Conservation (phyloP, 495 filamentous ascomycete genomes). For the Alectoria sarmentosa region DNA sequence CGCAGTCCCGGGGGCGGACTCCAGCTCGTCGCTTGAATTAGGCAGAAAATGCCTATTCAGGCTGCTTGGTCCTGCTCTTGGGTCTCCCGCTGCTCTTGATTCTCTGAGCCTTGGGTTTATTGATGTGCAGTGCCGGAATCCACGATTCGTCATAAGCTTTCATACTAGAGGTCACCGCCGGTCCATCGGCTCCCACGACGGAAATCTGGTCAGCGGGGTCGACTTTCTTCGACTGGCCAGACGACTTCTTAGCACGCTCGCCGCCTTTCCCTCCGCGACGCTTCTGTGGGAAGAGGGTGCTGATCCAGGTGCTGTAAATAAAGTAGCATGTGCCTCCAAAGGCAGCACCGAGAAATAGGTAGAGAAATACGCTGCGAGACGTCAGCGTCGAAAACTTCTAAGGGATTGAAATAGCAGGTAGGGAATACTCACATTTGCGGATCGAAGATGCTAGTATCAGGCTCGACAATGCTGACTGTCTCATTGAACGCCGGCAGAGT, state of each 20-base stretch:
- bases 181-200: constrained; percentile 61
- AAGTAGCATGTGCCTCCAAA: constrained; percentile 83
- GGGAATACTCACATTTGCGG: constrained; percentile 74
- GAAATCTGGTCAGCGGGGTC: constrained; percentile 51
- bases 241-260: constrained; percentile 50
- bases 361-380: constrained; percentile 77
- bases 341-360: constrained; percentile 75
- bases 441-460: constrained; percentile 88
- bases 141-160: constrained; percentile 91
- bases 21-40: not conserved
- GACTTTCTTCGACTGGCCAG: constrained; percentile 56
- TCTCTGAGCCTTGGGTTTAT: constrained; percentile 72
- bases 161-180: constrained; percentile 56
- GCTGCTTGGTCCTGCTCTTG: constrained; percentile 33
- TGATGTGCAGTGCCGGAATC: constrained; percentile 90
- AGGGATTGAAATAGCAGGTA: constrained; percentile 11
- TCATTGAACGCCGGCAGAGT: constrained; percentile 78
- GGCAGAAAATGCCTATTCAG: constrained; percentile 6
- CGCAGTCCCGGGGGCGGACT: not conserved
- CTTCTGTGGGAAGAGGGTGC: constrained; percentile 92
- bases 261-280: constrained; percentile 58
- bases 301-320: constrained; percentile 96
- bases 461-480: constrained; percentile 83
- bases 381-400: constrained; percentile 27
- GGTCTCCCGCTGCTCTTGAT: constrained; percentile 68